A percentile compares a stretch with the other conserved stretches of the same genome.
phyloP scores from a whole-genome alignment of 352 stramenopile genomes.

The Pythium sukuiense region DNA sequence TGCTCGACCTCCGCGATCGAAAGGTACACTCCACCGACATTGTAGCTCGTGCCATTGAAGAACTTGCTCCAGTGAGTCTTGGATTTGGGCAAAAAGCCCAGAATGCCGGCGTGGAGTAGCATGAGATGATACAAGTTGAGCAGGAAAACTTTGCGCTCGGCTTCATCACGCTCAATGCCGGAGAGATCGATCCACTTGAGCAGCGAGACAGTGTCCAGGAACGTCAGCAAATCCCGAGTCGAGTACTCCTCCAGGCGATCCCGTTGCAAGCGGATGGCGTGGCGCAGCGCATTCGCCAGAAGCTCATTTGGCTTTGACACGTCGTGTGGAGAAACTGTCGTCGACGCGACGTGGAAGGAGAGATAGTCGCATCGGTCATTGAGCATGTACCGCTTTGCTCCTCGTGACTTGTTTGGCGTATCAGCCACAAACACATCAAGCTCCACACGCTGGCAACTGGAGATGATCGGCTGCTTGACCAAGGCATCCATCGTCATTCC shows the following conservation, averaged over 20 bases:
- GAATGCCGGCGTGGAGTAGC: constrained; percentile 42
- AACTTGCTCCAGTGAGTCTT: constrained; percentile 58
- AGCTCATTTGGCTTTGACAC: constrained; percentile 24
- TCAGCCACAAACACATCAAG: constrained; percentile 28
- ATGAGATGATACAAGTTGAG: constrained; percentile 65
- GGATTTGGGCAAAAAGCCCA: constrained; percentile 45
- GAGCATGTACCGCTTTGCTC: constrained; percentile 39
- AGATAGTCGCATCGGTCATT: constrained; percentile 46
- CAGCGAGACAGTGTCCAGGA: constrained; percentile 35
- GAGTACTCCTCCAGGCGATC: constrained; percentile 24
- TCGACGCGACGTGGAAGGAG: constrained; percentile 9
- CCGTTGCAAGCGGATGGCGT: constrained; percentile 27
- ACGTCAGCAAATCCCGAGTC: constrained; percentile 36
- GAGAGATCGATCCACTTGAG: constrained; percentile 37
- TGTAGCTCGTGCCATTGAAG: constrained; percentile 60
- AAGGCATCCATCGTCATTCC: constrained; percentile 10
- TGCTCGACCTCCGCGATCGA: constrained; percentile 64
- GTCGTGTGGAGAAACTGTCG: not conserved
- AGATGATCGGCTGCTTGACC: constrained; percentile 26
- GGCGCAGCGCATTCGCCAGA: constrained; percentile 17
- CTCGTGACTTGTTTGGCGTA: constrained; percentile 19
- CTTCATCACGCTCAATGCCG: constrained; percentile 20
- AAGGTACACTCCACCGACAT: constrained; percentile 41
- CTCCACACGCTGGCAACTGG: constrained; percentile 20
- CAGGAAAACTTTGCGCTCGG: constrained; percentile 43